Conservation (phyloP, 75 land plant species). For the Selaginella moellendorffii region DNA sequence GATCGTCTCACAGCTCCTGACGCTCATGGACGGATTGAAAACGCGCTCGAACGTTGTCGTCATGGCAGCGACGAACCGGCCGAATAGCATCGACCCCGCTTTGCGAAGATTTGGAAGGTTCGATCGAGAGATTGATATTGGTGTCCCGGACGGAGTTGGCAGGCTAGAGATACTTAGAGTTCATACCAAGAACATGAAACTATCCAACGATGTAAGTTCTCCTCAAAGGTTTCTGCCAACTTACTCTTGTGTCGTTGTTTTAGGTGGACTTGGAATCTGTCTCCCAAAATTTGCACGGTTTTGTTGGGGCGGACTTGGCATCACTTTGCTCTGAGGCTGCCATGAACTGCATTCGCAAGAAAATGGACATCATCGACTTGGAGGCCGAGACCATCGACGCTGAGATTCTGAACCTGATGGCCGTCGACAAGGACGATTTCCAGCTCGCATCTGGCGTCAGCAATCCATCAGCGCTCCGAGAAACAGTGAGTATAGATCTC, state of each 20-base stretch:
- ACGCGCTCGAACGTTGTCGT: too few species aligned
- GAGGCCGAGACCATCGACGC: constrained; percentile 13
- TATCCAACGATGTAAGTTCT: constrained; percentile 5
- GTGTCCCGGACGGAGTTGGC: constrained; percentile 11
- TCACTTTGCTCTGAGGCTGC: constrained; percentile 11
- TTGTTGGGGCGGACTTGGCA: constrained; percentile 12
- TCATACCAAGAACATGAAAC: constrained; percentile 12
- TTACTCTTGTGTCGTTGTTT: not conserved
- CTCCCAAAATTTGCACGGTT: constrained; percentile 5
- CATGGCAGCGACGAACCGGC: too few species aligned
- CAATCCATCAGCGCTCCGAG: constrained; percentile 12
- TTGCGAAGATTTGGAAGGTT: too few species aligned
- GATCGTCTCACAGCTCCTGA: too few species aligned
- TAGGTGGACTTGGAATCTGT: constrained; percentile 7
- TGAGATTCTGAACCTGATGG: constrained; percentile 26
- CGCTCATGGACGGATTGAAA: too few species aligned
- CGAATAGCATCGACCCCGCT: too few species aligned
- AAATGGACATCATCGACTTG: constrained; percentile 13
- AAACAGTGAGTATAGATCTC: constrained; percentile 6
- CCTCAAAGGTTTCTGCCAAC: not conserved
- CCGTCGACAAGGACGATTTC: constrained; percentile 8
- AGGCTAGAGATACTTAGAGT: constrained; percentile 11
- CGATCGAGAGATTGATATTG: too few species aligned
- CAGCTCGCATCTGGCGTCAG: constrained; percentile 4
- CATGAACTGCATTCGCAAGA: constrained; percentile 7